Percentiles rank a stretch among this genome's conserved stretches.
Conservation (phyloP, 306 rosid species). For the Castanea mollissima region DNA sequence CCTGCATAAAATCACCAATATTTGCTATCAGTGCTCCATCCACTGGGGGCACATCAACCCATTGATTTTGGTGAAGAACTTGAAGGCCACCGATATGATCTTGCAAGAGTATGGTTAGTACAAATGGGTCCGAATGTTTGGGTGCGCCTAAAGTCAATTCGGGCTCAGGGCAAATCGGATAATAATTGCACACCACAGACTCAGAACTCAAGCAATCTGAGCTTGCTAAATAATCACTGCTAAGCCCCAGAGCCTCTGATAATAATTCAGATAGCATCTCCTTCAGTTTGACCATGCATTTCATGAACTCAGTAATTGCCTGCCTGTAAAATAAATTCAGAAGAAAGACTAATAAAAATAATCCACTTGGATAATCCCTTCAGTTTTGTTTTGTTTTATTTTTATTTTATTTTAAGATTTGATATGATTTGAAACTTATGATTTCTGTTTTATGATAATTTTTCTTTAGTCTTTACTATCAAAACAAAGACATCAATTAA, state of each 20-base stretch:
- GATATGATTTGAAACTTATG: too few relatives aligned
- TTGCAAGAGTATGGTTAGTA: conserved; percentile 64
- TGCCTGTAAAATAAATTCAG: conserved; percentile 32
- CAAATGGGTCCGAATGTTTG: conserved; percentile 76
- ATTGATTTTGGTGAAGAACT: conserved; percentile 57
- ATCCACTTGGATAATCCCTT: too few relatives aligned
- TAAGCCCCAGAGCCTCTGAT: conserved; percentile 66
- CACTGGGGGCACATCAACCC: conserved; percentile 59
- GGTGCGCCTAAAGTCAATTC: conserved; percentile 63
- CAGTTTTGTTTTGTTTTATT: too few relatives aligned
- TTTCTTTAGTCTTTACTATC: too few relatives aligned
- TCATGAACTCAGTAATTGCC: conserved; percentile 49
- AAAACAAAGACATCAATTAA: too few relatives aligned
- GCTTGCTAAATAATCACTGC: conserved; percentile 41
- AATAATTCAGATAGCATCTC: conserved; percentile 47
- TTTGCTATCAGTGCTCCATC: conserved; percentile 61
- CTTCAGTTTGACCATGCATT: conserved; percentile 38
- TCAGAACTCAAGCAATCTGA: conserved; percentile 64
- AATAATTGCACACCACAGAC: conserved; percentile 64
- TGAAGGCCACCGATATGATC: conserved; percentile 78
- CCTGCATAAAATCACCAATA: conserved; percentile 82
- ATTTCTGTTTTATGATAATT: too few relatives aligned
- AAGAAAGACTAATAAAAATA: too few relatives aligned
- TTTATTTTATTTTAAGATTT: too few relatives aligned
- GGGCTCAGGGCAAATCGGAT: conserved; percentile 81